Conservation (phyloP, 345 rosid genomes). For the Eutrema japonicum region DNA sequence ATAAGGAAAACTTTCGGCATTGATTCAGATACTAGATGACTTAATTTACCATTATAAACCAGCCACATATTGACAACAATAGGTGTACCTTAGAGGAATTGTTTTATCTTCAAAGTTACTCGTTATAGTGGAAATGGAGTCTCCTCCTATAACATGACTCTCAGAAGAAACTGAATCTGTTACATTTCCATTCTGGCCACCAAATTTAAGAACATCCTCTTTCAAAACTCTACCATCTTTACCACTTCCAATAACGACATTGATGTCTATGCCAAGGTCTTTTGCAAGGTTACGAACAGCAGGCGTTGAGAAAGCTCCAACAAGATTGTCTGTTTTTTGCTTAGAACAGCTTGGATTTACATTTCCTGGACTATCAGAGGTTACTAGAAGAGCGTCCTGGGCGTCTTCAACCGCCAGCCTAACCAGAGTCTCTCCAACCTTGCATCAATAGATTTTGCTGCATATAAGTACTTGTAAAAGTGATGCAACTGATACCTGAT, state of each 20-base stretch:
- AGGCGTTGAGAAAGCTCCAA: constrained; percentile 70
- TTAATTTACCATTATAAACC: background rate
- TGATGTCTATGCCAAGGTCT: constrained; percentile 64
- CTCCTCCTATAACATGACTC: constrained; percentile 39
- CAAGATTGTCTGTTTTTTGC: constrained; percentile 38
- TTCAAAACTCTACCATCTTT: constrained; percentile 75
- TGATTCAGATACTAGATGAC: background rate
- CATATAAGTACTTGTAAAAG: background rate
- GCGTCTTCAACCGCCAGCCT: constrained; percentile 63
- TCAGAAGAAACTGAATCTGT: constrained; percentile 43
- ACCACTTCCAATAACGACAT: constrained; percentile 70
- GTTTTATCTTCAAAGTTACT: constrained; percentile 55
- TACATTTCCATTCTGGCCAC: constrained; percentile 53
- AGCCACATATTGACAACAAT: background rate
- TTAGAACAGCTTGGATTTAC: constrained; percentile 38
- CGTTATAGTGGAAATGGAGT: constrained; percentile 40
- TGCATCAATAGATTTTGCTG: constrained; percentile 15
- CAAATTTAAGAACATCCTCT: constrained; percentile 70
- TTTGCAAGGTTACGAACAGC: constrained; percentile 84
- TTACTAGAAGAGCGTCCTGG: constrained; percentile 38
- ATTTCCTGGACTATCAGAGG: constrained; percentile 35
- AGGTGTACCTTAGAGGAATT: constrained; percentile 68
- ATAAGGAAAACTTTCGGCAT: background rate
- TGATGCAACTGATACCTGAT: no score
- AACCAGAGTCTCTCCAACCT: constrained; percentile 95